These are phyloP conservation scores for Cynanchum wilfordii DNA, from an alignment of 257 asterid species.

Conservation along the genomic window DNA sequence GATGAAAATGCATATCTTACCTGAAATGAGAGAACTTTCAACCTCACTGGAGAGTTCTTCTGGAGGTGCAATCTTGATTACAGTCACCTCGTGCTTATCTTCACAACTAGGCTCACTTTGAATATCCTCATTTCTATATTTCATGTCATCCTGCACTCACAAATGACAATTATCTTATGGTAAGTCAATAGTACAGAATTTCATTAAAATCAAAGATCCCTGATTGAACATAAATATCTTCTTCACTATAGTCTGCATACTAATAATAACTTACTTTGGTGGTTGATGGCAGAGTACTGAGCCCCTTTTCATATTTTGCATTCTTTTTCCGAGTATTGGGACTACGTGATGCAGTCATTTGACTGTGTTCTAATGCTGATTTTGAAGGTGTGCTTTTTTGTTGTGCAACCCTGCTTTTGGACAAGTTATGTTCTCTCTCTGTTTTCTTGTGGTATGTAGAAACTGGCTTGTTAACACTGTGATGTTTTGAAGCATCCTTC, in stretches of 20 bases:
- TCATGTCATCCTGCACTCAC: conserved; percentile 42
- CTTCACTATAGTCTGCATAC: neutral
- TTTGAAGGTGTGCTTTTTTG: conserved; percentile 23
- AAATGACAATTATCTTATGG: conserved; percentile 11
- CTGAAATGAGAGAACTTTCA: conserved; percentile 22
- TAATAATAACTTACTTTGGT: conserved; percentile 33
- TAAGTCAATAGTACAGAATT: conserved; percentile 5
- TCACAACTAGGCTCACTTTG: conserved; percentile 17
- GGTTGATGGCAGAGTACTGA: conserved; percentile 21
- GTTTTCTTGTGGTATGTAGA: conserved; percentile 23
- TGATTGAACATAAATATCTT: neutral
- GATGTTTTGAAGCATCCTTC: conserved; percentile 24
- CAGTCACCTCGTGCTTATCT: conserved; percentile 13
- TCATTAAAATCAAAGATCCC: neutral
- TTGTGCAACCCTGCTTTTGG: conserved; percentile 24
- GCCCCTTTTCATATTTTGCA: conserved; percentile 28
- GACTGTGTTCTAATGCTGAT: conserved; percentile 2
- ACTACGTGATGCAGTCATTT: conserved; percentile 12
- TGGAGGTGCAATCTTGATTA: conserved; percentile 18
- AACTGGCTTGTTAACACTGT: conserved; percentile 15
- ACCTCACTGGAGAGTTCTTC: conserved; percentile 24
- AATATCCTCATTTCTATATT: conserved; percentile 16
- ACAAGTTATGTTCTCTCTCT: conserved; percentile 28
- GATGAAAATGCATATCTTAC: conserved; percentile 28
- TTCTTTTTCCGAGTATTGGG: conserved; percentile 31